These are phyloP conservation scores for Scleroderma bovista DNA, from an alignment of 768 basidiomycete genomes.

Conservation along the genomic window DNA sequence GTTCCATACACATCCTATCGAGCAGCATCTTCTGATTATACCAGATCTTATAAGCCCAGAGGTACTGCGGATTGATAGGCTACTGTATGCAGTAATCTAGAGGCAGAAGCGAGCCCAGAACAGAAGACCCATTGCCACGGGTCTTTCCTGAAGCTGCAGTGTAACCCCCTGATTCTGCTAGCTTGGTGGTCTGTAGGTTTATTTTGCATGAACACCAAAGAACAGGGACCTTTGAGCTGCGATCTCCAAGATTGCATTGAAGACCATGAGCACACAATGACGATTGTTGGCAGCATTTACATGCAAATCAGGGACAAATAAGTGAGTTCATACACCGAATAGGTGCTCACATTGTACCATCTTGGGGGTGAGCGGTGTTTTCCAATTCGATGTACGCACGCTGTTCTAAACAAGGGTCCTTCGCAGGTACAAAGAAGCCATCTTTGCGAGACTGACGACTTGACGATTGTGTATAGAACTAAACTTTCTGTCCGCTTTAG, in stretches of 20 bases:
- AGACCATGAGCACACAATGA: conserved; percentile 41
- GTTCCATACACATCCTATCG: conserved; percentile 33
- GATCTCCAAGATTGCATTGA: conserved; percentile 31
- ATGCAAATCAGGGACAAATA: not conserved
- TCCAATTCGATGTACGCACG: conserved; percentile 47
- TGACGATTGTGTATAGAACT: conserved; percentile 27
- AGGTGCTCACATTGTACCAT: conserved; percentile 37
- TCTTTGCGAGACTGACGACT: conserved; percentile 38
- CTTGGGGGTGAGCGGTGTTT: conserved; percentile 27
- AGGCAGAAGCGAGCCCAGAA: not conserved
- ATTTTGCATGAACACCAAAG: conserved; percentile 26
- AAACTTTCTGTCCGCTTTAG: conserved; percentile 34
- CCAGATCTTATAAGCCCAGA: conserved; percentile 45
- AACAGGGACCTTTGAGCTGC: conserved; percentile 21
- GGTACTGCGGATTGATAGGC: conserved; percentile 31
- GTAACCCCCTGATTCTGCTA: not conserved
- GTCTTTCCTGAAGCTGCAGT: not conserved
- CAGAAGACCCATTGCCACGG: not conserved
- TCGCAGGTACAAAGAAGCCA: conserved; percentile 38
- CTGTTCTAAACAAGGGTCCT: conserved; percentile 38
- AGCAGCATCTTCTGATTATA: conserved; percentile 30
- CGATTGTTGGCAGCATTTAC: conserved; percentile 50
- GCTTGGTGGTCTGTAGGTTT: conserved; percentile 6
- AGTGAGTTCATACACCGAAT: not conserved
- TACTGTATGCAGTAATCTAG: conserved; percentile 23